These are phyloP conservation scores for Globisporangium emineosum DNA, from an alignment of 352 stramenopile species.

Conservation along the genomic window DNA sequence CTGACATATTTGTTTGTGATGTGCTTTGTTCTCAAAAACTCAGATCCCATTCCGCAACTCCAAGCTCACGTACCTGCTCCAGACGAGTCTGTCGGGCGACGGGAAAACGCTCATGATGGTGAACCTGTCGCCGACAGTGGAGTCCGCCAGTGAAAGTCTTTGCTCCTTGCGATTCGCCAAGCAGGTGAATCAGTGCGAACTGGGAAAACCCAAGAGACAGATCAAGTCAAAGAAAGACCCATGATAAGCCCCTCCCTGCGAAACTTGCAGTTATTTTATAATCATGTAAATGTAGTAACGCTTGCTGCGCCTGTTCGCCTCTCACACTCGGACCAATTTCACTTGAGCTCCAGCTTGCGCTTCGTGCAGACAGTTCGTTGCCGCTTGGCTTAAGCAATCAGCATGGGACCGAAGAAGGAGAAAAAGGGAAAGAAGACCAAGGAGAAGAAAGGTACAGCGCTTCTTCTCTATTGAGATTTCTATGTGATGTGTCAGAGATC, in stretches of 20 bases:
- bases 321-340: neutral
- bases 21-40: neutral
- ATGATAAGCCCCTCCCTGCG: constrained; percentile 7
- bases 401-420: constrained; percentile 72
- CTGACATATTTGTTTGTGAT: neutral
- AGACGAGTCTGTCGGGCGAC: constrained; percentile 96
- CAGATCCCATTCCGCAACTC: constrained; percentile 97
- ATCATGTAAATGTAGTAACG: constrained; percentile 17
- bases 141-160: constrained; percentile 95
- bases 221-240: constrained; percentile 76
- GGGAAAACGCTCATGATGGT: constrained; percentile 99
- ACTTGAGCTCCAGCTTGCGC: neutral
- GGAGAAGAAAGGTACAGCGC: constrained; percentile 60
- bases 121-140: constrained; percentile 95
- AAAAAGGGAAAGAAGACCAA: constrained; percentile 75
- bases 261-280: constrained; percentile 30
- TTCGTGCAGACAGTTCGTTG: neutral
- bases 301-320: constrained; percentile 8
- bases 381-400: neutral
- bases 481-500: neutral
- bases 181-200: constrained; percentile 96
- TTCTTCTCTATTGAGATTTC: neutral
- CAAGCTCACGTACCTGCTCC: constrained; percentile 98
- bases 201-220: constrained; percentile 93
- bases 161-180: constrained; percentile 97